Evolutionary conservation across 345 rosid species (phyloP), one percentile per base, ranked within the genome.

Genomic region (Eucalyptus coolabah): DNA sequence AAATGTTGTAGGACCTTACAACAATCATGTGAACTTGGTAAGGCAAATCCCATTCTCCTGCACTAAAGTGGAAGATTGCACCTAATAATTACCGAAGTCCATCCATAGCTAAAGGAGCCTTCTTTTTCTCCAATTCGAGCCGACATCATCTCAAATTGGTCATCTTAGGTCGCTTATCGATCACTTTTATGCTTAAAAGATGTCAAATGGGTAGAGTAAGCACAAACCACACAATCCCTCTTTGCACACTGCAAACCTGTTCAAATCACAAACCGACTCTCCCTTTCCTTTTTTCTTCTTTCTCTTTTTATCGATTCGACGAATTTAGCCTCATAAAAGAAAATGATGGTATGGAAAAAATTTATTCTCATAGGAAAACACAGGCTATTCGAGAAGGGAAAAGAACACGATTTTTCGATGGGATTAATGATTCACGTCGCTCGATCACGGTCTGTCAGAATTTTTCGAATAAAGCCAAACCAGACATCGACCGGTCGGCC

Each of bases 1-100:
- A 26, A 28, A 28, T 24, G 2, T 56, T 24, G 2, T 56, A 26
- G 2, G 6, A 24, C 2, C 2, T 56, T 10, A 11, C 1, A 1
- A 56, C 13, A 23, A 26, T 24, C 13, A 0, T 23, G 0, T 56
- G 2, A 56, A 56, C 3, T 56, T 56, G 13, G 3, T 56, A 24
- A 56, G 13, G 13, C 63, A 56, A 56, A 56, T 24, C 6, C 30
- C 63, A 24, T 11, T 24, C 14, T 11, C 30, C 12, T 24, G 30
- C 63, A 56, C 63, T 10, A 65, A n/a, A 65, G 1, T 60, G 0
- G 14, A 18, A 69, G 45, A 14, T 77, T 77, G 5, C 5, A 3
- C 9, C 83, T 21, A 37, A 5, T 77, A 77, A 21, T 40, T 77
- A 21, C 30, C 1, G 7, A 21, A 40, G 12, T 6, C 9, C 9